A percentile compares a stretch with the other conserved stretches of the same genome.
phyloP scores from a whole-genome alignment of 345 rosid species.

The Bruguiera parviflora region DNA sequence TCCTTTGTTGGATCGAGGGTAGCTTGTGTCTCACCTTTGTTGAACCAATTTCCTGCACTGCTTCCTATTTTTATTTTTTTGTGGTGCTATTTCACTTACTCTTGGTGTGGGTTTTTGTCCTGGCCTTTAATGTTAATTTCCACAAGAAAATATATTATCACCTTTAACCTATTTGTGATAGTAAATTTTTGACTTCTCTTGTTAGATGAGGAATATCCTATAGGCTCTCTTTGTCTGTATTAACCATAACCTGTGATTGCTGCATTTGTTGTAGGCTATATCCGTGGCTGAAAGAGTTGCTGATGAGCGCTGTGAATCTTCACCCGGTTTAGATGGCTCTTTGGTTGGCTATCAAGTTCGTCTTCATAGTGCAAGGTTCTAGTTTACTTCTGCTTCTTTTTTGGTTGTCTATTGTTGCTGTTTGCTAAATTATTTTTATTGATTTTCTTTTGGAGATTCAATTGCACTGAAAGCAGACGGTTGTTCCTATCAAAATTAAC shows the following conservation, averaged over 20 bases:
- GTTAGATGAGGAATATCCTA: neutral
- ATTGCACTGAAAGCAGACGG: neutral
- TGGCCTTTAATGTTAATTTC: too few species aligned
- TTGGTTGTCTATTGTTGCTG: neutral
- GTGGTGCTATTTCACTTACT: too few species aligned
- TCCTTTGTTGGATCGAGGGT: too few species aligned
- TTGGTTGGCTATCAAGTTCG: slow-evolving; percentile 99
- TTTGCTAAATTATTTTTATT: neutral
- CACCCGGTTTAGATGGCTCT: slow-evolving; percentile 78
- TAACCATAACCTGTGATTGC: slow-evolving; percentile 1
- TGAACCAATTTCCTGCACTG: too few species aligned
- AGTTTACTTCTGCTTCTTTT: slow-evolving; percentile 7
- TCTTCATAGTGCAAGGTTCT: slow-evolving; percentile 82
- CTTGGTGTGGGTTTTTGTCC: too few species aligned
- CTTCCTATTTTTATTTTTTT: too few species aligned
- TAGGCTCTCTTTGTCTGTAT: neutral
- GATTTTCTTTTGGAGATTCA: neutral
- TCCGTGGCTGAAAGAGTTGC: slow-evolving; percentile 97
- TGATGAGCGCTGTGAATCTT: slow-evolving; percentile 85
- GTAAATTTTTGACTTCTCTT: neutral
- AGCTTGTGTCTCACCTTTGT: too few species aligned
- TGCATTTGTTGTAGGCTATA: slow-evolving; percentile 63
- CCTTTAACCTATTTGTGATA: too few species aligned
- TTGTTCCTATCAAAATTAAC: neutral
- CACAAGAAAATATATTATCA: too few species aligned